A percentile compares a stretch with the other conserved stretches of the same genome.
These are phyloP conservation scores for Parastagonospora nodorum DNA, from an alignment of 2,329 filamentous ascomycete genomes.

Conservation along the genomic window DNA sequence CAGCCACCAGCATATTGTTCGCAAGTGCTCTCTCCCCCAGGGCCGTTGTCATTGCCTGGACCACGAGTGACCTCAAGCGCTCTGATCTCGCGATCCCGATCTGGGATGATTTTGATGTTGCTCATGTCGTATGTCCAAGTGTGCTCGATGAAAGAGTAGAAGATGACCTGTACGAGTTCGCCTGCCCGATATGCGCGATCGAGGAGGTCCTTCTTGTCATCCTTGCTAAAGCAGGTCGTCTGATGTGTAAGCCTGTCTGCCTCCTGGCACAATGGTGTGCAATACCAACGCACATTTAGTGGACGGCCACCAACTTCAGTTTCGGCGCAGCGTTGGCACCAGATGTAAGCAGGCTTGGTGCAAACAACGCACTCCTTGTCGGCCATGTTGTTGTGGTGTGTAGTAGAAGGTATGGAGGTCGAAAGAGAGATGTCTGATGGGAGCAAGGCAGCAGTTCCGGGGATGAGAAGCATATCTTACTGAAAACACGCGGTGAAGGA, in stretches of 20 bases:
- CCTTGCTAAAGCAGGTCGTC: conserved; percentile 2
- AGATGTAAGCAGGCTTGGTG: conserved; percentile 5
- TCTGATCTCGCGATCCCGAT: conserved; percentile 5
- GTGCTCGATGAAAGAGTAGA: conserved; percentile 15
- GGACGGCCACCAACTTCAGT: background rate
- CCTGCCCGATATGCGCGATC: conserved; percentile 11
- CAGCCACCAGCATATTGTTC: conserved; percentile 12
- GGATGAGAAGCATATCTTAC: too few species aligned
- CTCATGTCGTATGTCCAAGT: conserved; percentile 23
- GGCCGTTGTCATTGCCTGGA: conserved; percentile 7
- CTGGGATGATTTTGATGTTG: conserved; percentile 3
- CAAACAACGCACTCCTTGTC: conserved; percentile 10
- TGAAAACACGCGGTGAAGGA: too few species aligned
- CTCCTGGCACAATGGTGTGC: conserved; percentile 3
- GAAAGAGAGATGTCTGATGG: background rate
- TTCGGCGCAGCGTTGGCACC: conserved; percentile 7
- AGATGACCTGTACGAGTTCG: conserved; percentile 13
- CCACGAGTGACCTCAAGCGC: conserved; percentile 13
- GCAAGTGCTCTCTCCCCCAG: conserved; percentile 8
- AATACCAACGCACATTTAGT: conserved; percentile 9
- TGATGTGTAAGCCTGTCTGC: conserved; percentile 10
- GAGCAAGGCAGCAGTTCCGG: too few species aligned
- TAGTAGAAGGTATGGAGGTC: background rate
- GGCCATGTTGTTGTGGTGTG: conserved; percentile 3
- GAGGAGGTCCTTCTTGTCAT: background rate